These are phyloP conservation scores for Venturia aucupariae DNA, from an alignment of 2,329 filamentous ascomycete genomes.

Conservation along the genomic window DNA sequence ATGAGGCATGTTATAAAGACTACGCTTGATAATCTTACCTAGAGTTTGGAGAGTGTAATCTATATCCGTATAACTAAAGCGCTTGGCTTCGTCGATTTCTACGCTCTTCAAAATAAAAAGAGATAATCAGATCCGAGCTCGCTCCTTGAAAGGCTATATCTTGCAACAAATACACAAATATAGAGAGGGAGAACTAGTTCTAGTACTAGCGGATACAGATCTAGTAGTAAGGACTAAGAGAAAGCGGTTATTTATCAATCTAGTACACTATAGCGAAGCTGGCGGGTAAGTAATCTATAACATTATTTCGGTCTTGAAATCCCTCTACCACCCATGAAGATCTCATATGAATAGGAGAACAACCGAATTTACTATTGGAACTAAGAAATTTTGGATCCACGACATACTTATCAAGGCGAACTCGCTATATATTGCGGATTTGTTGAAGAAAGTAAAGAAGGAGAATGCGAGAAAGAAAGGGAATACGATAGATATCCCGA, in stretches of 20 bases:
- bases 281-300: neutral
- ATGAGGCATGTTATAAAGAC: too few relatives aligned
- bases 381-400: neutral
- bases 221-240: neutral
- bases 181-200: too few relatives aligned
- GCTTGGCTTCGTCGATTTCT: too few relatives aligned
- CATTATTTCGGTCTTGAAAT: neutral
- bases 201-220: too few relatives aligned
- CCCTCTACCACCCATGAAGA: neutral
- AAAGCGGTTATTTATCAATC: neutral
- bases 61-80: too few relatives aligned
- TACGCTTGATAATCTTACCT: too few relatives aligned
- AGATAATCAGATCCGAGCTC: too few relatives aligned
- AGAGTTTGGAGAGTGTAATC: too few relatives aligned
- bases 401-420: neutral
- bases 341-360: neutral
- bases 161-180: too few relatives aligned
- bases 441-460: neutral
- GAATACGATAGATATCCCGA: neutral
- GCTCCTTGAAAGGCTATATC: too few relatives aligned
- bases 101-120: too few relatives aligned
- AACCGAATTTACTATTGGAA: neutral
- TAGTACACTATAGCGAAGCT: neutral
- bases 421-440: neutral
- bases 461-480: too few relatives aligned